Percentiles rank a stretch among this genome's conserved stretches.
phyloP scores from a whole-genome alignment of 768 basidiomycete species.

The Russula lepida region DNA sequence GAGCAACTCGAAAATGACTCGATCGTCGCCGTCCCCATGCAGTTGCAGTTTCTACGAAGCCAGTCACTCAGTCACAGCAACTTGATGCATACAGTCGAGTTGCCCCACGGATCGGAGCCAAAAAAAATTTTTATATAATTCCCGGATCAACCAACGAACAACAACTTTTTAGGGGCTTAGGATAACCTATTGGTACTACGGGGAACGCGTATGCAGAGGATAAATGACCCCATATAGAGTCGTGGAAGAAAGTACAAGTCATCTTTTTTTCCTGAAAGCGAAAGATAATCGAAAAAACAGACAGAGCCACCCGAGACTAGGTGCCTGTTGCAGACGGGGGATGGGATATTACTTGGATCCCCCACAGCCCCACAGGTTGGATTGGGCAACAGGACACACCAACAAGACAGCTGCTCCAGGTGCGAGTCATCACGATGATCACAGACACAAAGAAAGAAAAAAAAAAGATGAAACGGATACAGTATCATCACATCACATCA shows the following conservation, averaged over 20 bases:
- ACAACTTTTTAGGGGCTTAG: neutral
- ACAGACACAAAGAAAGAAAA: neutral
- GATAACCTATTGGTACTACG: constrained; percentile 6
- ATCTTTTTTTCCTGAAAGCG: too few species aligned
- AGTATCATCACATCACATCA: neutral
- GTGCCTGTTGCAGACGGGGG: too few species aligned
- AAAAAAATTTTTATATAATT: neutral
- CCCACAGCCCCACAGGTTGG: neutral
- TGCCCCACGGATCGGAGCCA: neutral
- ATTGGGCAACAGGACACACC: too few species aligned
- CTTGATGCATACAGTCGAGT: too few species aligned
- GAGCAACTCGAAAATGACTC: constrained; percentile 6
- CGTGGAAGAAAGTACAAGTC: too few species aligned
- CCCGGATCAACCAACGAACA: neutral
- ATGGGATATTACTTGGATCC: too few species aligned
- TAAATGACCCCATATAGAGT: too few species aligned
- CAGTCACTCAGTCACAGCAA: neutral
- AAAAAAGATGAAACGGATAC: neutral
- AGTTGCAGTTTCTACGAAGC: too few species aligned
- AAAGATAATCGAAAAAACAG: too few species aligned
- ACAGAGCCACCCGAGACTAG: too few species aligned
- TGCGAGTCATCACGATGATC: neutral
- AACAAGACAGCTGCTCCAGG: neutral
- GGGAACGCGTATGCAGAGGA: too few species aligned
- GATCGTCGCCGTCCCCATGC: neutral